Conservation (phyloP, 441 rosid genomes). For the Pelargonium myrrhifolium region DNA sequence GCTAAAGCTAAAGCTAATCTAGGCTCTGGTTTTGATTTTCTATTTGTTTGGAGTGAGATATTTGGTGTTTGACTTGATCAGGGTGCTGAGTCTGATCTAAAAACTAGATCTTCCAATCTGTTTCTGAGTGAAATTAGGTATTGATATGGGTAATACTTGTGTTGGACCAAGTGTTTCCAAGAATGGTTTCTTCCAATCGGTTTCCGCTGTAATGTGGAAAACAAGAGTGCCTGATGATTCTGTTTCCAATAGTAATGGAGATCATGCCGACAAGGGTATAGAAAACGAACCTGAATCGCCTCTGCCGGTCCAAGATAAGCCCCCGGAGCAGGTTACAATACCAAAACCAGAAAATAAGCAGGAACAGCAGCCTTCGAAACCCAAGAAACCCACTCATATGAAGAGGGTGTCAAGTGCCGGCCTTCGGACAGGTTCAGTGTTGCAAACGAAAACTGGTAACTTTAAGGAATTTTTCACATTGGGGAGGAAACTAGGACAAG, state of each 20-base stretch:
- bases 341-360: slow-evolving; percentile 37
- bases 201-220: slow-evolving; percentile 62
- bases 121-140: slow-evolving; percentile 24
- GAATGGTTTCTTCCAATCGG: slow-evolving; percentile 59
- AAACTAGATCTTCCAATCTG: slow-evolving; percentile 21
- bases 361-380: slow-evolving; percentile 26
- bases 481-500: slow-evolving; percentile 93
- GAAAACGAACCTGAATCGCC: slow-evolving; percentile 45
- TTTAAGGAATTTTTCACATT: slow-evolving; percentile 61
- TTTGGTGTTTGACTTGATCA: background rate
- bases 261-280: slow-evolving; percentile 23
- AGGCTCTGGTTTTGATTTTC: slow-evolving; percentile 1
- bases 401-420: slow-evolving; percentile 82
- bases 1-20: background rate
- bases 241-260: slow-evolving; percentile 31
- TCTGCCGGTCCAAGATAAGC: slow-evolving; percentile 58
- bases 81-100: background rate
- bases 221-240: slow-evolving; percentile 41
- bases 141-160: slow-evolving; percentile 65
- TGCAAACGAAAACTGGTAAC: slow-evolving; percentile 65
- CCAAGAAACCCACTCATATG: slow-evolving; percentile 58
- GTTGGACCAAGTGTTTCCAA: slow-evolving; percentile 55
- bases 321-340: slow-evolving; percentile 52
- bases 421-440: slow-evolving; percentile 61
- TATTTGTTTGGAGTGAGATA: background rate